phyloP scores from a whole-genome alignment of 228 moss, liverwort and hornwort species.

The Sphagnum fallax region DNA sequence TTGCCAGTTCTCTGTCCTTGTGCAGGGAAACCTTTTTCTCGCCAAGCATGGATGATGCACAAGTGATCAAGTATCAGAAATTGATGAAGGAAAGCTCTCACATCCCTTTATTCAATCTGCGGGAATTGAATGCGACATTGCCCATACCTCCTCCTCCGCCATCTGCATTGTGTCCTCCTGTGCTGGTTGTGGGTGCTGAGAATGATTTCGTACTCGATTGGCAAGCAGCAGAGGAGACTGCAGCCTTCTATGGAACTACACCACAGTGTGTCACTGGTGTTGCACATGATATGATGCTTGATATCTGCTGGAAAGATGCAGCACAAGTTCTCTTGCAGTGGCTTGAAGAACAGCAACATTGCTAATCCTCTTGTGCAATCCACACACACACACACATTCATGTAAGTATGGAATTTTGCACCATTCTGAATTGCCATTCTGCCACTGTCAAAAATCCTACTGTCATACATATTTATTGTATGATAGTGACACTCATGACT shows the following conservation, averaged over 20 bases:
- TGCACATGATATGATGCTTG: slow-evolving; percentile 92
- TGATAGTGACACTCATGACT: too few species aligned
- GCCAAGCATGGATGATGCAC: slow-evolving; percentile 46
- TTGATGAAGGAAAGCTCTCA: slow-evolving; percentile 68
- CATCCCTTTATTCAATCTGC: slow-evolving; percentile 59
- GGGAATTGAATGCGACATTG: slow-evolving; percentile 40
- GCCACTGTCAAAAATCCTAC: too few species aligned
- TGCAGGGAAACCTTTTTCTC: slow-evolving; percentile 94
- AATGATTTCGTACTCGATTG: slow-evolving; percentile 82
- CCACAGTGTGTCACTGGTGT: slow-evolving; percentile 45
- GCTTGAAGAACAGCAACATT: background rate
- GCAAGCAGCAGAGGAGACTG: slow-evolving; percentile 79
- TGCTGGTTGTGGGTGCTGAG: slow-evolving; percentile 71
- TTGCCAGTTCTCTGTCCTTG: slow-evolving; percentile 56
- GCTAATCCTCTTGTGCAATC: too few species aligned
- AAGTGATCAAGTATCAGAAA: slow-evolving; percentile 55
- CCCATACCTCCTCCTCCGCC: slow-evolving; percentile 40
- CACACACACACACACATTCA: too few species aligned
- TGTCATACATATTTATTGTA: too few species aligned
- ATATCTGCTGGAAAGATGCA: slow-evolving; percentile 62
- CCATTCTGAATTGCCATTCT: too few species aligned
- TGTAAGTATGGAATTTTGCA: too few species aligned
- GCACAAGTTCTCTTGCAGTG: slow-evolving; percentile 50
- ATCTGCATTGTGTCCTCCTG: slow-evolving; percentile 25
- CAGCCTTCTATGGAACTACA: slow-evolving; percentile 42